A percentile compares a stretch with the other conserved stretches of the same genome.
Conservation (phyloP, 257 asterid species). For the Nemophila menziesii region DNA sequence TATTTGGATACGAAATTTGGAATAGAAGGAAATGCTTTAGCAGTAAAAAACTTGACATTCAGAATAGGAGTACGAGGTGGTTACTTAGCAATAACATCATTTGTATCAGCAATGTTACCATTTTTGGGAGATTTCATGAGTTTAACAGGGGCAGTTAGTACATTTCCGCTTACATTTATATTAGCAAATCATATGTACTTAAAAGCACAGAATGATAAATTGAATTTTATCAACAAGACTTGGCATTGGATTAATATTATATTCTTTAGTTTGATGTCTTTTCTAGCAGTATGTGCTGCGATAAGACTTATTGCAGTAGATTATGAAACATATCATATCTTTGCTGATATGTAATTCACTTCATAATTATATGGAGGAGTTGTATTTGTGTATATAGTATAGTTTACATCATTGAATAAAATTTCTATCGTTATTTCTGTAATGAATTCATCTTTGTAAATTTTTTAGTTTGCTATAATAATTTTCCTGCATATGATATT, state of each 20-base stretch:
- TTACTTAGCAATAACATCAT: constrained; percentile 50
- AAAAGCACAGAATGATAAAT: constrained; percentile 46
- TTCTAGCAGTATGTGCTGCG: constrained; percentile 66
- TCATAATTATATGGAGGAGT: no score
- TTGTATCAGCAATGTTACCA: constrained; percentile 78
- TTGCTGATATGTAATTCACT: constrained; percentile 66
- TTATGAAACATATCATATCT: constrained; percentile 48
- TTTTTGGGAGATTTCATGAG: constrained; percentile 98
- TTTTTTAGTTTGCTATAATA: no score
- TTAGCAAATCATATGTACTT: constrained; percentile 99
- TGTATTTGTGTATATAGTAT: no score
- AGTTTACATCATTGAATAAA: no score
- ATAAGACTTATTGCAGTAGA: constrained; percentile 54
- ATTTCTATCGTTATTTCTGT: no score
- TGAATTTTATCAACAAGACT: constrained; percentile 40
- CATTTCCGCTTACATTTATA: constrained; percentile 89
- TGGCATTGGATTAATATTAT: constrained; percentile 89
- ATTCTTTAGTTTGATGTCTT: constrained; percentile 44
- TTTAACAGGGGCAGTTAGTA: constrained; percentile 91
- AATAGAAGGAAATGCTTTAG: constrained; percentile 58
- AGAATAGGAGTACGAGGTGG: constrained; percentile 71
- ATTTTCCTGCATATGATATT: no score
- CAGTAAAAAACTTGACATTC: constrained; percentile 56
- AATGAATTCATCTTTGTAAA: no score
- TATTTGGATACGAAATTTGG: constrained; percentile 66